phyloP scores from a whole-genome alignment of 208 protist species.

The Trichomonas gallinae region DNA sequence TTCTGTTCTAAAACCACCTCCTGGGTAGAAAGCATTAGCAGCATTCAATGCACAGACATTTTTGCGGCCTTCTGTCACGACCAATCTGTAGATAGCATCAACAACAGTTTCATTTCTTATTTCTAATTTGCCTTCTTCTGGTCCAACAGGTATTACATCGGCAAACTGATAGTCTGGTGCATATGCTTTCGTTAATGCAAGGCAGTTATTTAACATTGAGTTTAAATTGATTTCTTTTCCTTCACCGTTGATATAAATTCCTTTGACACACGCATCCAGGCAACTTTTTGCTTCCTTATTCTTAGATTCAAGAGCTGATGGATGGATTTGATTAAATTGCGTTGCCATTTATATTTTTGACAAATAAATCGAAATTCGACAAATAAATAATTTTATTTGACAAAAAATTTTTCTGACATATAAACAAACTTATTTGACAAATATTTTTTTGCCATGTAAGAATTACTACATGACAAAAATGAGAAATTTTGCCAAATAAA shows the following conservation, averaged over 20 bases:
- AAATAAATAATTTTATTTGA: no score
- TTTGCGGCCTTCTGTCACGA: background rate
- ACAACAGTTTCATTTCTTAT: background rate
- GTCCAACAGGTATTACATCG: no score
- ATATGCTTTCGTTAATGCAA: background rate
- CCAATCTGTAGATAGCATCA: background rate
- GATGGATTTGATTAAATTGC: background rate
- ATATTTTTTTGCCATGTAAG: no score
- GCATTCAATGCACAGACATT: background rate
- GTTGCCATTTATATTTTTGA: background rate
- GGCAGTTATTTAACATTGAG: background rate
- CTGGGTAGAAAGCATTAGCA: background rate
- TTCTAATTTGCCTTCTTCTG: background rate
- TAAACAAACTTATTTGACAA: no score
- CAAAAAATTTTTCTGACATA: no score
- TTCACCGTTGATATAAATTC: background rate
- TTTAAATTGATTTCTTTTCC: background rate
- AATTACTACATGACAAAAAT: no score
- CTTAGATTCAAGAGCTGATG: background rate
- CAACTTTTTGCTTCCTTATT: background rate
- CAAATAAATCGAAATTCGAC: background rate
- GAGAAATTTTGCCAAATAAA: no score
- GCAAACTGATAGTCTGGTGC: background rate
- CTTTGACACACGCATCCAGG: background rate
- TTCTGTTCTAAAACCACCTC: background rate